Base-by-base conservation (phyloP, 2,329 filamentous ascomycete genomes). In the Nothomitra cinnamomea region DNA sequence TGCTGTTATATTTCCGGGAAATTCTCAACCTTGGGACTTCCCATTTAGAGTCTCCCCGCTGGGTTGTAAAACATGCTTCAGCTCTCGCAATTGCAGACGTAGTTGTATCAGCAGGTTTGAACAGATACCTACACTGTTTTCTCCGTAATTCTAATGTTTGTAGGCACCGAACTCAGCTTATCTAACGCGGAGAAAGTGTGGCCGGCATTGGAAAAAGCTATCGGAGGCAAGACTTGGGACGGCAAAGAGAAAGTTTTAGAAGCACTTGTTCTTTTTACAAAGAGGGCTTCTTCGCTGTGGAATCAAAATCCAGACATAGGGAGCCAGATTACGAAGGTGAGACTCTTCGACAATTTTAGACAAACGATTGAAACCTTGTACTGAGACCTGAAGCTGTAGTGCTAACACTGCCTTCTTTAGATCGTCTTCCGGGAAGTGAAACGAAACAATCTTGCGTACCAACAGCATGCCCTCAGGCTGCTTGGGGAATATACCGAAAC, bases 191-290 rank as follows among this genome's bases (percentile, higher is more conserved):
- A 74, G 58, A 69, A 70, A 15, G 71, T 95, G 21, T 98, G 90
- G 90, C 86, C 86, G 0, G 77, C 83, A 1, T 73, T 95, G 49
- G 87, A 95, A 58, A 87, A 84, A 62, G 80, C 86, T 1, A 69
- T 96, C 41, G 78, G 80, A 1, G 80, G 94, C 12, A 96, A 95
- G 73, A 95, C 89, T 0, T 98, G 95, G 74, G 77, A 84, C 0
- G 87, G 87, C 21, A 98, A 98, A 64, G 88, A 95, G 67, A 81
- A 80, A 59, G 78, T 98, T 32, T 72, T 96, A 2, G 75, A 80
- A 43, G 82, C 85, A 4, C 87, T 92, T 65, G 83, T 87, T 2
- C 77, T 80, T 55, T 92, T 96, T 60, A 80, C 85, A 0, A 75
- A 79, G 61, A 79, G 81, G 57, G 78, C 77, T 0, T 75, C 74